Base-by-base conservation (phyloP, 1,139 yeast species). In the Yamadazyma sp. region DNA sequence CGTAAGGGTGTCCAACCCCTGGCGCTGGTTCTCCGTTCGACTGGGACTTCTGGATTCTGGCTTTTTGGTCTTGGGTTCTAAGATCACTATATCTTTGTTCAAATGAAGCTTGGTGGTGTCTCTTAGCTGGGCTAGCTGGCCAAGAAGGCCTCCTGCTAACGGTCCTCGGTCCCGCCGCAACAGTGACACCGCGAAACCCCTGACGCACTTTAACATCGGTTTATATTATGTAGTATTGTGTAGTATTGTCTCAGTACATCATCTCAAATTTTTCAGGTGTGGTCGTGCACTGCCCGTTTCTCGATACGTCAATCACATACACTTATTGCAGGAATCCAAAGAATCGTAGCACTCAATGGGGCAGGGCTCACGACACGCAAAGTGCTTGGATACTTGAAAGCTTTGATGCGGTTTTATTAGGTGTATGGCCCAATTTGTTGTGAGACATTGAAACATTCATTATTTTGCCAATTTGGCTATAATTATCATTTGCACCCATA, bases 41-140 rank as follows among this genome's bases (percentile, higher is more conserved):
- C 21, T 8, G 16, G n/a, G n/a, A 6, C 13, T 28, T 15, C 21
- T 3, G 9, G 11, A 9, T 28, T 17, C 21, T 28, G 8, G 30
- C 12, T 29, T 29, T n/a, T 29, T 29, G 11, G 12, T 33, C 4
- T 18, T 7, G 12, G 35, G 30, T 17, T 33, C 25, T 11, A 33
- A 20, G 2, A 33, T 33, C 8, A 33, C 35, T 6, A 33, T 33
- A 17, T 33, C 35, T 8, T 33, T 33, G n/a, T 33, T 33, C 13
- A 33, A 20, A 18, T 25, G 35, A 20, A 33, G 31, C 21, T 26
- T 33, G 9, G 31, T 33, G 7, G 35, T 25, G 15, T 33, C 35
- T 14, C 27, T 6, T 13, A 33, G 22, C 22, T 25, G 30, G 5
- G 35, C 18, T 4, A 33, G 25, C n/a, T 32, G 34, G 4, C 29